Base-by-base conservation (phyloP, 805 yeast genomes). In the Saturnispora sekii region DNA sequence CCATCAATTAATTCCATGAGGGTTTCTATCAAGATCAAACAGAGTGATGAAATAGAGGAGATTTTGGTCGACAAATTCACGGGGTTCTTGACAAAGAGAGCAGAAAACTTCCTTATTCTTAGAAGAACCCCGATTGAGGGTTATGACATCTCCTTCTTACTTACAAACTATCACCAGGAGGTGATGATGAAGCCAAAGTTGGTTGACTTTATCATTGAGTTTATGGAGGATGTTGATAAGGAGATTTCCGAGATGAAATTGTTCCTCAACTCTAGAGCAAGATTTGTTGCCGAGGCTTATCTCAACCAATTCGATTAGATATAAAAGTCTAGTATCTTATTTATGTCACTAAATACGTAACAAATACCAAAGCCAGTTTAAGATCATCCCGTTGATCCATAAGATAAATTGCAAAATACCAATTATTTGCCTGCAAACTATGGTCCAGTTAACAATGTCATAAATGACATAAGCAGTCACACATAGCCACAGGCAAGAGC, bases 171-270 rank as follows among this genome's bases (percentile, higher is more conserved):
- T 66, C 98, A 93, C 65, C 88, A 96, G 10, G 96, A 90, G 64
- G 82, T 83, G 53, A 87, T 93, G 96, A 76, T 89, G 67, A 90
- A 93, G 68, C 89, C 83, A 57, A 93, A 93, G 66, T 74, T 93
- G 56, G 95, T 93, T 37, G 98, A 93, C 64, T 93, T 93, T 64
- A 89, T 93, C 54, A 87, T 93, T 54, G 97, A 93, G 68, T 93
- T 93, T 64, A 89, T 93, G 97, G 97, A 93, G 65, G 98, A 89
- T 59, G 98, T 93, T 15, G 98, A 93, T 65, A 90, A 88, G 69
- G 98, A 93, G 65, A 93, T 93, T 59, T 86, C 96, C 65, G 98
- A 93, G 63, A 93, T 93, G 95, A 93, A 93, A 67, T 74, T 93
- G 63, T 93, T 90, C 64, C 76, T 93, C 62, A 93, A 93, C 60